Base-by-base conservation (phyloP, 2,329 filamentous ascomycete species). In the Penicillium psychrosexuale region DNA sequence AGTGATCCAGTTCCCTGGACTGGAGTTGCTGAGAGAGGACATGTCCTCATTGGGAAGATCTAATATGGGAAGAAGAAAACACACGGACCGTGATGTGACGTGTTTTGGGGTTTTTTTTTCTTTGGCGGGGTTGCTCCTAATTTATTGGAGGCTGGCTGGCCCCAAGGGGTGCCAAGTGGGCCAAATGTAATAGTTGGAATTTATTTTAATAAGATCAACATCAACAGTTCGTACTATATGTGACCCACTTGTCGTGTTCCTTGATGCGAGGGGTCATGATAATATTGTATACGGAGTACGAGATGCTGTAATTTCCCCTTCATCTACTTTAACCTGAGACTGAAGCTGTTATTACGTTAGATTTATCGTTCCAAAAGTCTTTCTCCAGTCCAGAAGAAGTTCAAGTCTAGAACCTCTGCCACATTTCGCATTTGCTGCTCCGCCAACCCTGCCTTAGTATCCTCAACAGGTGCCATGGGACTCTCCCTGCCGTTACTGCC, bases 1-100 rank as follows among this genome's bases (percentile, higher is more conserved):
- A 19, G 61, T 66, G 37, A 68, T 66, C 65, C 64, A 68, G 58
- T 66, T 56, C 13, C 61, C 62, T 24, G 65, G 63, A 48, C 64
- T 65, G 47, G 62, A 61, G 15, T 66, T 60, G 39, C 63, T 66
- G 42, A 55, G 56, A 34, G 62, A 62, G 22, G 60, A 62, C 65
- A 68, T 68, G 39, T 42, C 49, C 36, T 57, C 31, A 55, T 57
- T 48, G 8, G 34, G 48, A 52, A 28, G 43, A 46, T 50, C 37
- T 51, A 46, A 51, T 51, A 54, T 50, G 5, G 13, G 15, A 44
- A 22, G 17, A 53, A 34, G 31, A 34, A 17, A 34, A 44, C 34
- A 51, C 55, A 56, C 40, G 46, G 51, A 51, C 30, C 15, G 34
- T 49, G 37, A 49, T 4, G 36, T 42, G 19, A 22, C 19, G 19